phyloP scores from a whole-genome alignment of 768 basidiomycete genomes.

The Mycena leptocephala region DNA sequence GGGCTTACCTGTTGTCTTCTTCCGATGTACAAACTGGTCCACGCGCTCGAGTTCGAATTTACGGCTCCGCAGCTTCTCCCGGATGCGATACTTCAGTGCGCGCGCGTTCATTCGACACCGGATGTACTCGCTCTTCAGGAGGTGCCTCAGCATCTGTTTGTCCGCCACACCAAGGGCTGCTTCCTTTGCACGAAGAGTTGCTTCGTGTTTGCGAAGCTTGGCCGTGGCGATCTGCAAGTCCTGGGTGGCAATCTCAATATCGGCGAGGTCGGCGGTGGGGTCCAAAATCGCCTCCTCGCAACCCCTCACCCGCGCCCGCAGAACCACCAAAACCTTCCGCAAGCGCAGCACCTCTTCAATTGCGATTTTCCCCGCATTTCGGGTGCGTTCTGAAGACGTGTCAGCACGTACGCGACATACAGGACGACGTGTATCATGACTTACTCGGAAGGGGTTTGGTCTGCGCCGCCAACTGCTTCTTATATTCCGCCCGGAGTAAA shows the following conservation, averaged over 20 bases:
- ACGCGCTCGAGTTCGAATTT: constrained; percentile 1
- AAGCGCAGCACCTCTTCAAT: not conserved
- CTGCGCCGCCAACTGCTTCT: constrained; percentile 48
- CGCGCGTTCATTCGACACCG: not conserved
- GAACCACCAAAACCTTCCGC: not conserved
- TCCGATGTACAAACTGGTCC: no score
- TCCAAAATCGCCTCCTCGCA: not conserved
- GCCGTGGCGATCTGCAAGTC: not conserved
- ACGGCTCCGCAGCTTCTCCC: not conserved
- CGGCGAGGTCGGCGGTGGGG: not conserved
- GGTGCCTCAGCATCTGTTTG: not conserved
- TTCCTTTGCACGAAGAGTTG: not conserved
- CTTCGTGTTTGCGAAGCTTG: not conserved
- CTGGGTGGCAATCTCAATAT: not conserved
- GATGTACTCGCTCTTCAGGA: not conserved
- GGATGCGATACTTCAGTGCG: not conserved
- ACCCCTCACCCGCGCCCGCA: not conserved
- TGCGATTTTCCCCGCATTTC: not conserved
- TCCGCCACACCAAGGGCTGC: not conserved
- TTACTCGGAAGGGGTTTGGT: not conserved
- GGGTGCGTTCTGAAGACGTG: not conserved
- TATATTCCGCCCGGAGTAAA: constrained; percentile 50
- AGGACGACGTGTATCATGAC: not conserved
- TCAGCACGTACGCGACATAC: no score
- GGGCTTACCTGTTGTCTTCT: no score